Percentiles rank a stretch among this genome's conserved stretches.
Evolutionary conservation across 2,329 filamentous ascomycete genomes (phyloP).

Genomic region (Neofusicoccum kwambonambiense): DNA sequence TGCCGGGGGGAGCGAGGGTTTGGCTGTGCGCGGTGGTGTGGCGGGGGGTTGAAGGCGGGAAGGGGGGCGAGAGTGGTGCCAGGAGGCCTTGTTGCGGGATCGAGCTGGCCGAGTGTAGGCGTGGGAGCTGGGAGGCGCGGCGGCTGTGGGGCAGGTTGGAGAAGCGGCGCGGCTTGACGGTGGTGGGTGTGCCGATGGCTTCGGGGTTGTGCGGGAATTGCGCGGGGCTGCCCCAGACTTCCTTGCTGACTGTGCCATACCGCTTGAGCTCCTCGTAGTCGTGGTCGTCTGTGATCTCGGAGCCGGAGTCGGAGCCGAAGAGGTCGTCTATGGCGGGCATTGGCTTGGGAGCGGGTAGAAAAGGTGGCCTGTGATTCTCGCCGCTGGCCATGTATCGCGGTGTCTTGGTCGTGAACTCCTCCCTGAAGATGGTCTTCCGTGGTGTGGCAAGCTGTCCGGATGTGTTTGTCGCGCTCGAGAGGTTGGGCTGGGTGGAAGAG

Average conservation of each 20-base stretch:
- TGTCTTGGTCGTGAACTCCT: slow-evolving; percentile 6
- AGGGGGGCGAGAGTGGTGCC: neutral
- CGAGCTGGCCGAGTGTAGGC: neutral
- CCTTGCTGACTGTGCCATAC: neutral
- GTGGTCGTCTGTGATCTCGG: neutral
- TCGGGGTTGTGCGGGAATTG: no score
- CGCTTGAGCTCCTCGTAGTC: neutral
- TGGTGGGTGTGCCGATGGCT: neutral
- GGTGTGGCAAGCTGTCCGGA: neutral
- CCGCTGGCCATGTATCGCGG: neutral
- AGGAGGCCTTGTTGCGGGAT: neutral
- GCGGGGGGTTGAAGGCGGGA: neutral
- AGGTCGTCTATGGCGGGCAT: neutral
- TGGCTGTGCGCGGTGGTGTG: neutral
- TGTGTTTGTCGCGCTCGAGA: neutral
- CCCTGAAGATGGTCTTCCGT: slow-evolving; percentile 5
- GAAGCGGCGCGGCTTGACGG: neutral
- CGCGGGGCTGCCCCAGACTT: neutral
- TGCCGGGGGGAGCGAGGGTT: neutral
- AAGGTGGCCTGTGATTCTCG: neutral
- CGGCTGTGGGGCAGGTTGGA: neutral
- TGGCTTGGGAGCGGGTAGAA: neutral
- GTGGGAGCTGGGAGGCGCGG: neutral
- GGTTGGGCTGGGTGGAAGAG: slow-evolving; percentile 15
- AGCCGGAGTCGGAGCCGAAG: neutral